phyloP scores from a whole-genome alignment of 495 filamentous ascomycete species.

The Penicillium desertorum region DNA sequence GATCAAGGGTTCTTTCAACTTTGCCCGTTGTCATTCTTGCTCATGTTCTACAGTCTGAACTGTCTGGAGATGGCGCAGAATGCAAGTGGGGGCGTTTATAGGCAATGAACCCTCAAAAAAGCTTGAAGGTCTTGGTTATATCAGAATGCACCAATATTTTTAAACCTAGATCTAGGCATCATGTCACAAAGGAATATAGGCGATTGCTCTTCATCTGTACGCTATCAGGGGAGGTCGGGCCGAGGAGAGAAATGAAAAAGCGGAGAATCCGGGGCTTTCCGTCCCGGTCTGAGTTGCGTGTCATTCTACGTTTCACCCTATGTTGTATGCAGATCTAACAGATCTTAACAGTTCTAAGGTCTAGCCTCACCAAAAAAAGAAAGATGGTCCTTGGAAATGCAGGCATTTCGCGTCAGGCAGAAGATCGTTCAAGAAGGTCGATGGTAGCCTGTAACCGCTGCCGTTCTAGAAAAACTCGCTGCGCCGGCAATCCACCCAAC shows the following conservation, averaged over 20 bases:
- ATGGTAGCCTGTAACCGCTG: constrained; percentile 44
- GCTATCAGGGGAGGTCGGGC: not conserved
- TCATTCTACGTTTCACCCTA: not conserved
- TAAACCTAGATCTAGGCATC: not conserved
- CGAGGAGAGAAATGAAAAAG: not conserved
- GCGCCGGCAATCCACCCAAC: constrained; percentile 37
- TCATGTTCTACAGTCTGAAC: not conserved
- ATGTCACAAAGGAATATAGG: too few species aligned
- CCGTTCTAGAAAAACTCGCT: constrained; percentile 37
- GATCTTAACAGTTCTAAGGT: not conserved
- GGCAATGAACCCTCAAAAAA: not conserved
- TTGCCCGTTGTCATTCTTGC: not conserved
- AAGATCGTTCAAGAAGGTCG: constrained; percentile 31
- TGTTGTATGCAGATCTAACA: not conserved
- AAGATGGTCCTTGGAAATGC: constrained; percentile 30
- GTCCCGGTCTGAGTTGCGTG: not conserved
- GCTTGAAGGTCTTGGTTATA: not conserved
- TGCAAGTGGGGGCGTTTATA: not conserved
- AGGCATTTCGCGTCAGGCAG: constrained; percentile 21
- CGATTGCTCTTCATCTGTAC: not conserved
- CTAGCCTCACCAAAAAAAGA: not conserved
- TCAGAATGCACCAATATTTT: not conserved
- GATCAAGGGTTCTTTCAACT: not conserved
- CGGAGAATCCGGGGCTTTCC: not conserved
- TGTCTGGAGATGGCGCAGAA: not conserved